Conservation (phyloP, 2,329 filamentous ascomycete species). For the Plenodomus biglobosus region DNA sequence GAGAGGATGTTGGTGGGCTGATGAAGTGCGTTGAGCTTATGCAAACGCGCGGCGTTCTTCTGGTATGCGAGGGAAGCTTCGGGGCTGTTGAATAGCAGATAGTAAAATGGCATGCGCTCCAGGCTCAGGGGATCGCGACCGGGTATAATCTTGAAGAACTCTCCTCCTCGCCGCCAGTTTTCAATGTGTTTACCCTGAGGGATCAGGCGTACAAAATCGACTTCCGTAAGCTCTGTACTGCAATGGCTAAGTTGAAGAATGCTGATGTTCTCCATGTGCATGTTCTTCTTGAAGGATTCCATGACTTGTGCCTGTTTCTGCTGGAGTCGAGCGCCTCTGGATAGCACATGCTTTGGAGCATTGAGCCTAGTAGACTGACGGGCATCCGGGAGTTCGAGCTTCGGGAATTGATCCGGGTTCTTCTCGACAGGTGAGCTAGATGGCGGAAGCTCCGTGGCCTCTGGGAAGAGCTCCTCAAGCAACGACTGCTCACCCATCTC, state of each 20-base stretch:
- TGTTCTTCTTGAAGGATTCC: constrained; percentile 26
- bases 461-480: not conserved
- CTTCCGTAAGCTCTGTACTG: constrained; percentile 57
- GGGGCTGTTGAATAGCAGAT: constrained; percentile 65
- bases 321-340: not conserved
- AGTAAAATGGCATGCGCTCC: constrained; percentile 65
- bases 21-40: constrained; percentile 51
- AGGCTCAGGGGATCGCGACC: constrained; percentile 65
- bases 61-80: constrained; percentile 65
- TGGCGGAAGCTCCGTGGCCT: not conserved
- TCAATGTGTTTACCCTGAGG: constrained; percentile 65
- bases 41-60: constrained; percentile 56
- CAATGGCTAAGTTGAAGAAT: constrained; percentile 60
- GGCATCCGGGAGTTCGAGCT: not conserved
- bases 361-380: not conserved
- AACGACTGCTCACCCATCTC: not conserved
- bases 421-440: not conserved
- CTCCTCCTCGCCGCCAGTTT: constrained; percentile 61
- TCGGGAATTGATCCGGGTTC: not conserved
- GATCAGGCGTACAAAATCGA: constrained; percentile 71
- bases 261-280: constrained; percentile 37
- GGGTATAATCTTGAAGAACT: constrained; percentile 65
- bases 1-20: constrained; percentile 47
- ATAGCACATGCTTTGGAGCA: not conserved
- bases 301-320: constrained; percentile 8